Conservation (phyloP, 805 yeast species). For the Barnettozyma sucrosica region DNA sequence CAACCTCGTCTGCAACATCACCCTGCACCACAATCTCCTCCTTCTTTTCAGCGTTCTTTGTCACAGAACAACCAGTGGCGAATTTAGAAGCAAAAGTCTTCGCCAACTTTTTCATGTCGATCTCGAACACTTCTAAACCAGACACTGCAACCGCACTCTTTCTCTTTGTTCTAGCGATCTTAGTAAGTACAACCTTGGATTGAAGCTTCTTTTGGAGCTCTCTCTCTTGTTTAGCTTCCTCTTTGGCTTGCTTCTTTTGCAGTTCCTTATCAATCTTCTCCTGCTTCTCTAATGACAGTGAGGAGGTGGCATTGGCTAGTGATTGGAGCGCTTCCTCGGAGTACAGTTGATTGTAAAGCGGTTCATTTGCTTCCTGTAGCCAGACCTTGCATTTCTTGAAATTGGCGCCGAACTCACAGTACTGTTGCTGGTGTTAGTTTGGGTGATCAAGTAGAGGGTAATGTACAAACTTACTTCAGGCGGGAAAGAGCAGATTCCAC, state of each 20-base stretch:
- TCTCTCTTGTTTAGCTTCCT: conserved; percentile 78
- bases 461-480: conserved; percentile 42
- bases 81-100: conserved; percentile 90
- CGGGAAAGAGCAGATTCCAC: conserved; percentile 80
- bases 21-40: conserved; percentile 93
- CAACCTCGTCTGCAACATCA: conserved; percentile 90
- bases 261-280: conserved; percentile 77
- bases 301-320: conserved; percentile 48
- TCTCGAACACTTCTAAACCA: conserved; percentile 83
- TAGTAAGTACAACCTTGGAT: conserved; percentile 76
- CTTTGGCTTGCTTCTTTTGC: conserved; percentile 79
- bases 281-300: conserved; percentile 70
- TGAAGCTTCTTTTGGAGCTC: conserved; percentile 72
- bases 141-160: conserved; percentile 81
- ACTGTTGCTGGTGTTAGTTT: conserved; percentile 28
- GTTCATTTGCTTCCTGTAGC: conserved; percentile 57
- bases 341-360: conserved; percentile 55
- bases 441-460: not conserved
- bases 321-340: conserved; percentile 40
- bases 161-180: conserved; percentile 85
- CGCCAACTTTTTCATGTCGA: conserved; percentile 85
- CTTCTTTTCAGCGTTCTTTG: conserved; percentile 84
- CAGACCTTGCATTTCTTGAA: conserved; percentile 80
- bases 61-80: conserved; percentile 93
- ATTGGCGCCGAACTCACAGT: conserved; percentile 85